phyloP scores from a whole-genome alignment of 2,329 filamentous ascomycete species.

The Nigrospora sphaerica region DNA sequence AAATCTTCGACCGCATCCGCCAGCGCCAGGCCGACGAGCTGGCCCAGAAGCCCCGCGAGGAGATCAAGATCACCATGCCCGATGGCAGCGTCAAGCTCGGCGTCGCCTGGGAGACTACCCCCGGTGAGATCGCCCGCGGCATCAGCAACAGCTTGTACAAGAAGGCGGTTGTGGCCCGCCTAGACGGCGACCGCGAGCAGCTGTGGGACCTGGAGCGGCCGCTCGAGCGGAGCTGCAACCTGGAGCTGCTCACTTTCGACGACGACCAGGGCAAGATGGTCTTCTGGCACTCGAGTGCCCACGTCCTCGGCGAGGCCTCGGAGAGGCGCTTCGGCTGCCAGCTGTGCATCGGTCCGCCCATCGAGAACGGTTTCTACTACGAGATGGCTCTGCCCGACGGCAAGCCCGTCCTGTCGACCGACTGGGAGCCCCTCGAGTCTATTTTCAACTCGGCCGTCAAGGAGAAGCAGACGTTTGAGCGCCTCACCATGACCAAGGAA shows the following conservation, averaged over 20 bases:
- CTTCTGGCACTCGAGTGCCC: conserved; percentile 96
- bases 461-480: conserved; percentile 93
- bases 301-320: conserved; percentile 90
- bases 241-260: conserved; percentile 79
- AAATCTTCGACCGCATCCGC: conserved; percentile 84
- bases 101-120: conserved; percentile 88
- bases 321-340: conserved; percentile 88
- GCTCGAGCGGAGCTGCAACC: conserved; percentile 77
- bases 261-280: conserved; percentile 74
- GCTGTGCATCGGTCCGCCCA: conserved; percentile 88
- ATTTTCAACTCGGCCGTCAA: conserved; percentile 82
- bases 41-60: conserved; percentile 60
- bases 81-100: conserved; percentile 66
- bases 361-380: conserved; percentile 92
- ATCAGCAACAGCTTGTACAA: conserved; percentile 83
- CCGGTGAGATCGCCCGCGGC: conserved; percentile 65
- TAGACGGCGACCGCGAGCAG: conserved; percentile 63
- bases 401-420: conserved; percentile 61
- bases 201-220: conserved; percentile 92
- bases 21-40: conserved; percentile 74
- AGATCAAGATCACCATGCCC: conserved; percentile 66
- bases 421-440: conserved; percentile 80
- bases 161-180: conserved; percentile 77
- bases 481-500: conserved; percentile 81
- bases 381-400: conserved; percentile 82